Evolutionary conservation across 495 filamentous ascomycete species (phyloP).

Genomic region (Barbatosphaeria neglecta): DNA sequence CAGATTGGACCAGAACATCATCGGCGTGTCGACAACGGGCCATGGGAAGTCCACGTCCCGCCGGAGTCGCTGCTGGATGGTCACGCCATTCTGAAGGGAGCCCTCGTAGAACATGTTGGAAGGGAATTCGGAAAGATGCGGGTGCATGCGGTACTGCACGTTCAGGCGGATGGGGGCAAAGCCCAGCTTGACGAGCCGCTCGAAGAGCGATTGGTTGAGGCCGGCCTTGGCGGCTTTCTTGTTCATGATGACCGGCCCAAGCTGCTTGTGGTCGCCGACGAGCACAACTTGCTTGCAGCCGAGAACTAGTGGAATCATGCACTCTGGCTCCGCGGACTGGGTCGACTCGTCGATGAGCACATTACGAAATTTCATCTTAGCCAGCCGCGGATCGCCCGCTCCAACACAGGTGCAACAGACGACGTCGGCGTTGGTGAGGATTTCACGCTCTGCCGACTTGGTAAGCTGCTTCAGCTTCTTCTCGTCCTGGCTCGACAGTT

Average conservation of each 20-base stretch:
- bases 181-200: conserved; percentile 88
- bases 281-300: conserved; percentile 98
- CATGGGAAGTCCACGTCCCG: conserved; percentile 97
- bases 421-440: conserved; percentile 90
- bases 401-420: conserved; percentile 99
- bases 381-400: conserved; percentile 86
- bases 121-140: conserved; percentile 93
- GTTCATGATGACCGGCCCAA: conserved; percentile 99
- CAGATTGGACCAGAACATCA: conserved; percentile 99
- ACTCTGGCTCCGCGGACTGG: conserved; percentile 97
- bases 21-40: conserved; percentile 86
- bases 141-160: conserved; percentile 99
- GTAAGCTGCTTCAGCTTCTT: conserved; percentile 96
- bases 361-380: conserved; percentile 96
- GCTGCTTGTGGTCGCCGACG: conserved; percentile 96
- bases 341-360: conserved; percentile 97
- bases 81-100: conserved; percentile 93
- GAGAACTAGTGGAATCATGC: conserved; percentile 96
- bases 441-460: conserved; percentile 87
- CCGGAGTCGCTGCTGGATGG: conserved; percentile 73
- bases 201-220: conserved; percentile 93
- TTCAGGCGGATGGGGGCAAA: conserved; percentile 88
- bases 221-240: conserved; percentile 98
- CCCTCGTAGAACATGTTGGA: conserved; percentile 99
- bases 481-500: conserved; percentile 91